Evolutionary conservation across 2,329 filamentous ascomycete genomes (phyloP), one percentile per base, ranked within the genome.

Genomic region (Emergomyces orientalis): DNA sequence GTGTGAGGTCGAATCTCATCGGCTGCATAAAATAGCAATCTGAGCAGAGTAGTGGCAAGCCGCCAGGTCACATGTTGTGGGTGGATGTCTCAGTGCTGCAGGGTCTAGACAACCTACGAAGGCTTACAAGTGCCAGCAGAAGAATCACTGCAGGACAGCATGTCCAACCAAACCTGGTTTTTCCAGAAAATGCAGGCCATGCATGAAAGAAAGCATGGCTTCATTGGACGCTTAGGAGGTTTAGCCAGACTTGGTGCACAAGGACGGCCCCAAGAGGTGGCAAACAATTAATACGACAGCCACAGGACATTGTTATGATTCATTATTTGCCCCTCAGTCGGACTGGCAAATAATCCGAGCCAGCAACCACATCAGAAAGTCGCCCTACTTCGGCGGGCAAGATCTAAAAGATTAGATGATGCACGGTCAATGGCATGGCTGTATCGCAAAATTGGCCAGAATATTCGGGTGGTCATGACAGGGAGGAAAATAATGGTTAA

Each of bases 61-160:
- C 27, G 41, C 14, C 39, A 59, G 49, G 57, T 59, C 57, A 59
- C 57, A 59, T 59, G 57, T 47, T 59, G 41, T 9, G 17, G 39
- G 17, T 8, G 9, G 4, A 45, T 58, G 56, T 58, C 56, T 58
- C 56, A 58, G 56, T 45, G 7, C n/a, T 56, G 32, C 54, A 25
- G 32, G 34, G 54, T 11, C 34, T 39, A 14, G 34, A 56, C 19
- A 13, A 27, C 19, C 13, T n/a, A 7, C 9, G 27, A 39, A 56
- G 27, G 17, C 34, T 2, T 8, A n/a, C 8, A 7, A 2, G 45
- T 27, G 47, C 47, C 22, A 51, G 14, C 22, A 30, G 25, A 51
- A 13, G 13, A 27, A 25, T 7, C 47, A 13, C 1, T 19, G 17
- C 14, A n/a, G 41, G 17, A 13, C 13, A 8, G 54, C 37, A 5